Conservation (phyloP, 768 basidiomycete genomes). For the Obba rivulosa region DNA sequence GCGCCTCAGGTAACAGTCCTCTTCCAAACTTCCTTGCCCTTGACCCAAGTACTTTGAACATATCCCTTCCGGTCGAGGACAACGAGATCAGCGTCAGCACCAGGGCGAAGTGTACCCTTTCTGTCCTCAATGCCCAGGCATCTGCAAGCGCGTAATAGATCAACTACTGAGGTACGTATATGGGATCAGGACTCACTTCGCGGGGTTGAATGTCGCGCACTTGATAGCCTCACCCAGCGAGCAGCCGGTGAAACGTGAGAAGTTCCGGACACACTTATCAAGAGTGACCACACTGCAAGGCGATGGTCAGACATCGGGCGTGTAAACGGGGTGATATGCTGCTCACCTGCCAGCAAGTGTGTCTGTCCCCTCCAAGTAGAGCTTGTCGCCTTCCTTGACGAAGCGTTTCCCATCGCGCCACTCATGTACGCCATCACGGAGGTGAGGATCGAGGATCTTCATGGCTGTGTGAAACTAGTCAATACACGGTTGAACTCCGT, state of each 20-base stretch:
- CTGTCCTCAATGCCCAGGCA: slow-evolving; percentile 72
- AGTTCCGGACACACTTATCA: slow-evolving; percentile 82
- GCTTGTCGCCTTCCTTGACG: slow-evolving; percentile 73
- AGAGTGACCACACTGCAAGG: slow-evolving; percentile 65
- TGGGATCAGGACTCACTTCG: slow-evolving; percentile 49
- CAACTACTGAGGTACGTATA: background rate
- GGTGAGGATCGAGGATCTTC: slow-evolving; percentile 80
- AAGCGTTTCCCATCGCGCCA: slow-evolving; percentile 84
- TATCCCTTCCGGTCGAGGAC: slow-evolving; percentile 66
- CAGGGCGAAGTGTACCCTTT: slow-evolving; percentile 77
- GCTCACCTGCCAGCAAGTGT: slow-evolving; percentile 84
- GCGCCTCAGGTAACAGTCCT: slow-evolving; percentile 2
- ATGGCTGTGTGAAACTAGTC: slow-evolving; percentile 45
- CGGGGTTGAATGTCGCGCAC: slow-evolving; percentile 83
- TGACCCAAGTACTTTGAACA: slow-evolving; percentile 72
- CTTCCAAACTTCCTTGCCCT: slow-evolving; percentile 69
- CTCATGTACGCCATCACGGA: slow-evolving; percentile 78
- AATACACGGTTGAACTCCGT: background rate
- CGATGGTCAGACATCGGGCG: background rate
- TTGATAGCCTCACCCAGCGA: slow-evolving; percentile 79
- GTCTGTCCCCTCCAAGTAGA: slow-evolving; percentile 79
- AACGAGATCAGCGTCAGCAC: slow-evolving; percentile 83
- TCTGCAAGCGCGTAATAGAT: slow-evolving; percentile 28
- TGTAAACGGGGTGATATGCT: background rate
- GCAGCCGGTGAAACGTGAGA: slow-evolving; percentile 78